phyloP scores from a whole-genome alignment of 495 filamentous ascomycete species.

The Entonaema liquescens region DNA sequence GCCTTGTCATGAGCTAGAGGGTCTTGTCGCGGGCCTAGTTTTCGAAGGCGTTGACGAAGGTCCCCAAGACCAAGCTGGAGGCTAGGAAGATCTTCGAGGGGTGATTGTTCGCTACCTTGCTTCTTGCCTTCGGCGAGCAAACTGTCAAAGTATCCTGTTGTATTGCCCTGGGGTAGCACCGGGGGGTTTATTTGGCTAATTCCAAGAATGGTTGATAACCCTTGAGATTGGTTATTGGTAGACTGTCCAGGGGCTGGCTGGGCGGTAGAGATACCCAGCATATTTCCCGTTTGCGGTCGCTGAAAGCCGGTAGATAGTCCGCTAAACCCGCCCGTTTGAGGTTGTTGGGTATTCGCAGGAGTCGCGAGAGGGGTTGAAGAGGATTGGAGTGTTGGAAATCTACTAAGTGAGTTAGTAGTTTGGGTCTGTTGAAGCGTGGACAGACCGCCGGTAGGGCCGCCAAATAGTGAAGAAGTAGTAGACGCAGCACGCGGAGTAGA shows the following conservation, averaged over 20 bases:
- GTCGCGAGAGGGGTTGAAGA: too few relatives aligned
- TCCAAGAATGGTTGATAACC: conserved; percentile 29
- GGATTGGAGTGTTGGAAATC: not conserved
- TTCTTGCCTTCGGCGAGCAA: conserved; percentile 80
- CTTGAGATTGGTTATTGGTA: conserved; percentile 24
- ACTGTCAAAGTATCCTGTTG: conserved; percentile 83
- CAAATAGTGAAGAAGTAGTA: conserved; percentile 17
- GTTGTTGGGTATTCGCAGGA: conserved; percentile 19
- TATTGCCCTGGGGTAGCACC: conserved; percentile 43
- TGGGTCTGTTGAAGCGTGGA: conserved; percentile 14
- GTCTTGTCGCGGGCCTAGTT: conserved; percentile 68
- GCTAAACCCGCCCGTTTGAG: conserved; percentile 15
- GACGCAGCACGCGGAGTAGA: conserved; percentile 9
- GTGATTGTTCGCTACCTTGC: conserved; percentile 61
- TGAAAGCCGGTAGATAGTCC: conserved; percentile 10
- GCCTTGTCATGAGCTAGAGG: conserved; percentile 69
- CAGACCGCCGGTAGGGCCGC: not conserved
- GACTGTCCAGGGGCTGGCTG: conserved; percentile 21
- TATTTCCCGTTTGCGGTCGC: conserved; percentile 32
- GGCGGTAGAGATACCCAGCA: conserved; percentile 28
- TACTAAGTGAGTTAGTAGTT: not conserved
- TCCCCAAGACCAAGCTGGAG: conserved; percentile 87
- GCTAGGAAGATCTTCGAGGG: conserved; percentile 67
- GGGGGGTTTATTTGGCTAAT: conserved; percentile 30
- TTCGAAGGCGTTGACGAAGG: conserved; percentile 82